Base-by-base conservation (phyloP, 805 yeast species). In the Priceomyces haplophilus region DNA sequence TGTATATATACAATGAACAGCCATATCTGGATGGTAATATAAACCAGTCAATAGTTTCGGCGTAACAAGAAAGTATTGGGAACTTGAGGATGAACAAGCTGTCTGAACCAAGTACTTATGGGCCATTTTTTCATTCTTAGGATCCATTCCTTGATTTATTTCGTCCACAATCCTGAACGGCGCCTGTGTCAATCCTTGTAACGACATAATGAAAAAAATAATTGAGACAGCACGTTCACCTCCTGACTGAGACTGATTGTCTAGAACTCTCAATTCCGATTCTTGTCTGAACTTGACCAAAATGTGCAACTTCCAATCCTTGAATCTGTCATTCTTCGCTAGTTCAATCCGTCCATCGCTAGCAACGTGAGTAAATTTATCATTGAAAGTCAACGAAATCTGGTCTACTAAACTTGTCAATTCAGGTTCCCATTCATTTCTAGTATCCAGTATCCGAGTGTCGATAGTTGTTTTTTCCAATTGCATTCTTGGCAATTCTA, bases 81-180 rank as follows among this genome's bases (percentile, higher is more conserved):
- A 80, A 61, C 48, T 73, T 52, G 46, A 76, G 6, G 55, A 56
- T 31, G 51, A 48, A 57, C 96, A 87, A 0, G 97, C 91, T 37
- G 85, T 82, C 42, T 85, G 81, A 1, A 91, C 96, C 75, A 93
- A 82, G 48, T 87, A 79, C 48, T 79, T 77, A 59, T 91, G 97
- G 2, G 93, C 90, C 66, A 79, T 73, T 48, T 90, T 78, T 62
- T 93, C 99, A 57, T 93, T 93, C 46, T 79, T 79, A 10, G 95
- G 85, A 65, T 93, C 99, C 98, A 93, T 90, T 51, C 99, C 99
- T 67, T 93, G 99, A 60, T 93, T 93, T 48, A 93, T 95, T 69
- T 93, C 99, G 65, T 93, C 99, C 6, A 93, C 97, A 2, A 91
- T 90, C 57, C 98, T 73, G 56, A 93, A 88, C 7, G 99, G 98